Conservation (phyloP, 179 eudicot genomes). For the Drosera spatulata region DNA sequence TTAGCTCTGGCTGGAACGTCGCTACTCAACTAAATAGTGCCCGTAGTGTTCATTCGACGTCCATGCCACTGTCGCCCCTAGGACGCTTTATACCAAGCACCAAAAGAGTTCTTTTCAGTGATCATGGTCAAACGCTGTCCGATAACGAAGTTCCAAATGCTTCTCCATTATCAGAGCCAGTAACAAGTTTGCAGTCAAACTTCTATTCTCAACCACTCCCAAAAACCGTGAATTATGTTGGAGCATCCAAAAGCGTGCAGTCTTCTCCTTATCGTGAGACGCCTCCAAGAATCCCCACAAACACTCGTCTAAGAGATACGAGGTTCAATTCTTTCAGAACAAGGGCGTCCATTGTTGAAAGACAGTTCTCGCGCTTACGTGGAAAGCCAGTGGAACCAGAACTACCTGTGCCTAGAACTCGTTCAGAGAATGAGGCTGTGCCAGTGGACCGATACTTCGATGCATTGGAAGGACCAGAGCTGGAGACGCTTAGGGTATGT, state of each 20-base stretch:
- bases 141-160: slow-evolving; percentile 9
- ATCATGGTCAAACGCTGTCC: slow-evolving; percentile 14
- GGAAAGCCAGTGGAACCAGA: slow-evolving; percentile 40
- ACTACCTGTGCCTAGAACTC: slow-evolving; percentile 12
- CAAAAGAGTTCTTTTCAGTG: slow-evolving; percentile 31
- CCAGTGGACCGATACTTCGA: slow-evolving; percentile 75
- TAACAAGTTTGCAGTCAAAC: slow-evolving; percentile 9
- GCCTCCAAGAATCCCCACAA: slow-evolving; percentile 1
- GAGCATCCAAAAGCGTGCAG: slow-evolving; percentile 6
- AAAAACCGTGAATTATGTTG: slow-evolving; percentile 17
- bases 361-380: slow-evolving; percentile 42
- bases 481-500: slow-evolving; percentile 77
- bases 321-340: slow-evolving; percentile 68
- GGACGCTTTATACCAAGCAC: slow-evolving; percentile 18
- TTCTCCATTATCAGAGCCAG: too few species aligned
- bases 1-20: background rate
- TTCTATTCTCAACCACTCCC: slow-evolving; percentile 63
- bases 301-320: slow-evolving; percentile 24
- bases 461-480: slow-evolving; percentile 85
- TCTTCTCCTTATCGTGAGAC: slow-evolving; percentile 5
- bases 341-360: slow-evolving; percentile 74
- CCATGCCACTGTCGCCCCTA: slow-evolving; percentile 65
- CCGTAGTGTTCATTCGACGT: slow-evolving; percentile 21
- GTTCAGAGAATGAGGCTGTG: slow-evolving; percentile 24
- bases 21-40: slow-evolving; percentile 1